Evolutionary conservation across 179 eudicot genomes (phyloP).

Genomic region (Sideroxylon spinosum): DNA sequence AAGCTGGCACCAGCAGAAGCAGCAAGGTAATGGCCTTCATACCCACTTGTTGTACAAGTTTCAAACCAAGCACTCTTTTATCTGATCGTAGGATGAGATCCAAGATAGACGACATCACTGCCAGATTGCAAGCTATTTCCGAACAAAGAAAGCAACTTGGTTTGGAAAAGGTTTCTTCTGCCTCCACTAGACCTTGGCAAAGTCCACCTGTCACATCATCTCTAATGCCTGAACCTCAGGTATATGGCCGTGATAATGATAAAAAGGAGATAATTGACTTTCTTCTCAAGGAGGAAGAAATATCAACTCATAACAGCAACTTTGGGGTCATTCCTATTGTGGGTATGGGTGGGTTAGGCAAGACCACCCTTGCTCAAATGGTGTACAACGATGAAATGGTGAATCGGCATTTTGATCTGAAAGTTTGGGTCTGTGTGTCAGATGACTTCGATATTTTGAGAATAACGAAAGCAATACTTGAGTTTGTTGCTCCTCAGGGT

Average conservation of each 20-base stretch:
- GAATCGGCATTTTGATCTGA: conserved; percentile 12
- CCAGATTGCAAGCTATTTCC: conserved; percentile 9
- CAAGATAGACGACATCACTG: conserved; percentile 16
- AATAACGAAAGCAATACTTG: conserved; percentile 23
- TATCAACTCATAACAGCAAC: background rate
- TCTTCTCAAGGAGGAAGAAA: background rate
- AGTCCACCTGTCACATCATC: conserved; percentile 11
- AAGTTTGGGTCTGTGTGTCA: conserved; percentile 21
- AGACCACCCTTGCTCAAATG: too few relatives aligned
- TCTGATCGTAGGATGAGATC: conserved; percentile 12
- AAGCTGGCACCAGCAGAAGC: background rate
- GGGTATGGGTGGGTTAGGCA: conserved; percentile 18
- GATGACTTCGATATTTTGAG: conserved; percentile 15
- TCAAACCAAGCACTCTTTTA: background rate
- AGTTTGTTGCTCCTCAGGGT: background rate
- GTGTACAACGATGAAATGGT: conserved; percentile 14
- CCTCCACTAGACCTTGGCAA: background rate
- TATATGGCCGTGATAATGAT: conserved; percentile 19
- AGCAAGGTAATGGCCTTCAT: conserved; percentile 10
- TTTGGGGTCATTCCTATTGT: conserved; percentile 17
- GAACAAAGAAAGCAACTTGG: conserved; percentile 11
- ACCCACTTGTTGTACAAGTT: background rate
- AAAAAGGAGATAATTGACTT: background rate
- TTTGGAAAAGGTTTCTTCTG: conserved; percentile 8
- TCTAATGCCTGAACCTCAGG: background rate